phyloP scores from a whole-genome alignment of 2,329 filamentous ascomycete genomes.

The Bimuria novae-zelandiae region DNA sequence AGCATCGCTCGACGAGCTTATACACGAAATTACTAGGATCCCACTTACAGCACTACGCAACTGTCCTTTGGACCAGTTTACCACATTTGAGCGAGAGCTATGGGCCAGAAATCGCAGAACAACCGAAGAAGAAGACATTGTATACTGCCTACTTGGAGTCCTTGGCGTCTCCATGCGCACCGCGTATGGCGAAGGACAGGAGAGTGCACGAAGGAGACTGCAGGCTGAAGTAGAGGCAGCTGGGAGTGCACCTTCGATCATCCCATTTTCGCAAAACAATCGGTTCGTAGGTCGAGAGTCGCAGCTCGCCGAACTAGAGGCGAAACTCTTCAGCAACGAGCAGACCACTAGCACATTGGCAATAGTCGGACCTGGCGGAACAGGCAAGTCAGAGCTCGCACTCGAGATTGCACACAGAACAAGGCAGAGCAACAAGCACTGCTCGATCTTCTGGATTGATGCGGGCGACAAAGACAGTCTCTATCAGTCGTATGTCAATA shows the following conservation, averaged over 20 bases:
- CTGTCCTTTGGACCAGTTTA: constrained; percentile 22
- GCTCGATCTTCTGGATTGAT: constrained; percentile 48
- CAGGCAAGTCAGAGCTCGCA: not conserved
- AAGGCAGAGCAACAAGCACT: not conserved
- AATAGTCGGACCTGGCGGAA: not conserved
- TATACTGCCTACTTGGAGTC: constrained; percentile 28
- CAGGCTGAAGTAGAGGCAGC: not conserved
- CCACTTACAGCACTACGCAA: constrained; percentile 17
- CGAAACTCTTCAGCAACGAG: constrained; percentile 18
- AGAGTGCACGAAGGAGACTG: not conserved
- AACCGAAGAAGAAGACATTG: constrained; percentile 28
- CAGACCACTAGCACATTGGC: not conserved
- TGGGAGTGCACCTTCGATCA: constrained; percentile 20
- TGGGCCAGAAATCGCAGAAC: constrained; percentile 28
- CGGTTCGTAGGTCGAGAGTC: constrained; percentile 29
- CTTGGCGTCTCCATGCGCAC: constrained; percentile 20
- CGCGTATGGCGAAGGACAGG: not conserved
- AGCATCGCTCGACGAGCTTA: constrained; percentile 14
- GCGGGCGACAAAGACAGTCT: constrained; percentile 47
- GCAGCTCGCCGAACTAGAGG: constrained; percentile 33
- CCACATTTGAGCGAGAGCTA: constrained; percentile 17
- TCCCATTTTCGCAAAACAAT: constrained; percentile 34
- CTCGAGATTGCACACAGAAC: not conserved
- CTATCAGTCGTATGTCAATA: constrained; percentile 40
- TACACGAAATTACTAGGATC: constrained; percentile 22